phyloP scores from a whole-genome alignment of 805 yeast genomes.

The Candida oleophila region DNA sequence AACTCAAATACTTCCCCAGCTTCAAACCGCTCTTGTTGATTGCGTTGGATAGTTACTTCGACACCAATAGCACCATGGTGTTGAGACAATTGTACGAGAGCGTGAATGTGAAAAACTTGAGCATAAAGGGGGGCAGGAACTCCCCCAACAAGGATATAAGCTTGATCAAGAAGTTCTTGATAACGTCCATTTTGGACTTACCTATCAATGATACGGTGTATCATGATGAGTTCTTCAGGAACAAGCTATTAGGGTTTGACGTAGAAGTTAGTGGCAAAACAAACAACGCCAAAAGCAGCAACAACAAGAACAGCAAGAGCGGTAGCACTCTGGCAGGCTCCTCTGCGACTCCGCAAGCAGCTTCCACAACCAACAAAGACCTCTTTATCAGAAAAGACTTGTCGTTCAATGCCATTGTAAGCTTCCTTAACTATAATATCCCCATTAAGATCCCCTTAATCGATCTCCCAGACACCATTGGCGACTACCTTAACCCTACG shows the following conservation, averaged over 20 bases:
- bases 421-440: slow-evolving; percentile 41
- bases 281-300: background rate
- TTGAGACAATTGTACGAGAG: slow-evolving; percentile 29
- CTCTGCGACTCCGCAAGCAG: slow-evolving; percentile 8
- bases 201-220: slow-evolving; percentile 43
- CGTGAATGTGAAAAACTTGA: slow-evolving; percentile 31
- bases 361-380: slow-evolving; percentile 22
- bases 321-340: slow-evolving; percentile 5
- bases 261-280: background rate
- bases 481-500: slow-evolving; percentile 46
- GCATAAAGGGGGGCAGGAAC: slow-evolving; percentile 7
- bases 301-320: background rate
- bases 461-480: slow-evolving; percentile 39
- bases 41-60: slow-evolving; percentile 49
- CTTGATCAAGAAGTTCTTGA: slow-evolving; percentile 34
- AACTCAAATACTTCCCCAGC: slow-evolving; percentile 49
- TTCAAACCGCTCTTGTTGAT: slow-evolving; percentile 59
- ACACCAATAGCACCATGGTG: slow-evolving; percentile 15
- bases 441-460: slow-evolving; percentile 45
- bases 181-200: slow-evolving; percentile 43
- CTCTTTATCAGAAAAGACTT: slow-evolving; percentile 43
- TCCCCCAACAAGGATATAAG: slow-evolving; percentile 16
- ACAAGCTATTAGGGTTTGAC: slow-evolving; percentile 29
- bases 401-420: slow-evolving; percentile 38
- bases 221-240: slow-evolving; percentile 36